Evolutionary conservation across 208 protist species (phyloP), one percentile per base, ranked within the genome.

Genomic region (Angomonas deanei): DNA sequence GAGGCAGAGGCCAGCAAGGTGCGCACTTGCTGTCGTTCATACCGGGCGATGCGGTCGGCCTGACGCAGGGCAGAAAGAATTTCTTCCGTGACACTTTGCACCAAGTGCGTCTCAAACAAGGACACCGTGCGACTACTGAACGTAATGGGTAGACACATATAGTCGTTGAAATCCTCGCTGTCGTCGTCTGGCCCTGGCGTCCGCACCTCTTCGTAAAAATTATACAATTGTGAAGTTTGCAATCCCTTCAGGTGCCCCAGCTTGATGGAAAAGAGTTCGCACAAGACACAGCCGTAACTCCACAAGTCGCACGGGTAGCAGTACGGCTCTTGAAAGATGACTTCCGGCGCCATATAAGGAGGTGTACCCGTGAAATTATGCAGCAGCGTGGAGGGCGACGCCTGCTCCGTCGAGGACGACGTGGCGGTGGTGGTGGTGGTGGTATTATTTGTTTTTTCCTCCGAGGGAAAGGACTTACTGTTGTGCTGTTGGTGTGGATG

Each of bases 271-370:
- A 94, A 86, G 26, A 92, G 66, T 19, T 88, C 78, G 11, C 84
- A 82, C 24, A 94, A 59, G 4, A 94, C 64, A 67, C 82, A 91
- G 28, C 88, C 88, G 62, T 91, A 79, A 28, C 79, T 88, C 84
- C 88, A 94, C 55, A 94, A 67, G 54, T 94, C 88, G 60, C 84
- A 92, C 42, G 82, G 72, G 56, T 88, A 81, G 42, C 80, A 74
- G 73, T 94, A 94, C 19, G 74, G 73, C 68, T 94, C 84, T 30
- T 80, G 80, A 0, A 94, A 66, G 39, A 94, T 70, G 71, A 94
- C 86, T 68, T 94, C 84, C 6, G 88, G 88, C 21, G 82, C 72
- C 88, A 94, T 94, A 72, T 94, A 94, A 24, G 77, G 65, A 42
- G 90, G 57, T 23, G 88, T 94, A 10, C 88, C 88, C 34, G 86